Base-by-base conservation (phyloP, 257 asterid species). In the Rhazya stricta region DNA sequence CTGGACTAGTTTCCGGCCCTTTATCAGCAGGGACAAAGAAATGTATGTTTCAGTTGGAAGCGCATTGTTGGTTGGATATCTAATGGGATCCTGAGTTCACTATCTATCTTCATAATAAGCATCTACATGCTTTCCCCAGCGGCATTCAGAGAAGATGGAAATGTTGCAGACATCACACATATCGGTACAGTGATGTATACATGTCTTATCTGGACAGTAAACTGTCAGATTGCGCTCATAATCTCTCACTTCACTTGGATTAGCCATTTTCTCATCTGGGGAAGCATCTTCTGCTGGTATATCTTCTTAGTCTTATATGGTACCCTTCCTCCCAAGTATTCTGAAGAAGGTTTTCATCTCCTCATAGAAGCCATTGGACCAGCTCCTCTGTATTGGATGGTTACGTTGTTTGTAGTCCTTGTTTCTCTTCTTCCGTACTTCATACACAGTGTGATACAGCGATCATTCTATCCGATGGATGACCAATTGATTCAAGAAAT, bases 171-270 rank as follows among this genome's bases (percentile, higher is more conserved):
- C 74, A 81, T 81, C 36, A 84, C 84, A 3, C 88, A 85, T 67
- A 8, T 85, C 0, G 96, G 96, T 2, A 82, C 93, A 2, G 76
- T 71, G 71, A 88, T 86, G 27, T 90, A 83, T 80, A 90, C 96
- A 1, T 85, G 89, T 82, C 70, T 88, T 32, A 86, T 88, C 76
- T 88, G 96, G 96, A 81, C 91, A 0, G 89, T 88, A 0, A 90
- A 90, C 60, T 86, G 91, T 80, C 96, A 90, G 69, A 86, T 90
- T 2, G 89, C 92, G 1, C 88, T 90, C 30, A 86, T 84, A 70
- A 83, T 81, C 74, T 76, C 83, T 4, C 87, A 90, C 69, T 88
- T 88, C 87, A 90, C 93, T 0, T 85, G 83, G 86, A 76, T 86
- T 67, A 81, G 81, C 72, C 96, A 88, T 77, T 48, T 79, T 72